These are phyloP conservation scores for Primulina huaijiensis DNA, from an alignment of 257 asterid genomes.

Conservation along the genomic window DNA sequence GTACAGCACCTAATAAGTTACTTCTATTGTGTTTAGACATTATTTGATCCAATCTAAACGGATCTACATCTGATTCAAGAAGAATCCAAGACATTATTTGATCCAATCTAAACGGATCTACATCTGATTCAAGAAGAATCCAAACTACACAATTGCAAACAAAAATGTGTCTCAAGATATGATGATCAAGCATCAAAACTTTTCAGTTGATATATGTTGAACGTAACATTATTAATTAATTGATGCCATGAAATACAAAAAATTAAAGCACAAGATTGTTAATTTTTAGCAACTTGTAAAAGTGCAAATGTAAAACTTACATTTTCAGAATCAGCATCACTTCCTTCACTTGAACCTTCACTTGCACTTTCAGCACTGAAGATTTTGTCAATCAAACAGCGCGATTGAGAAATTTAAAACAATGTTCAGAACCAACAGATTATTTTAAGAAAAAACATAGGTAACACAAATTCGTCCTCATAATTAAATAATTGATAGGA, in stretches of 20 bases:
- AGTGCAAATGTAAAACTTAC: slow-evolving; percentile 43
- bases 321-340: slow-evolving; percentile 78
- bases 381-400: slow-evolving; percentile 25
- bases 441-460: background rate
- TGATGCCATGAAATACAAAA: slow-evolving; percentile 9
- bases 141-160: background rate
- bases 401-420: slow-evolving; percentile 10
- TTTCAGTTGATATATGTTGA: background rate
- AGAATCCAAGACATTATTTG: background rate
- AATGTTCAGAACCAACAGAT: background rate
- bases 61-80: background rate
- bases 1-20: background rate
- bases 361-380: slow-evolving; percentile 86
- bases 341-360: slow-evolving; percentile 90
- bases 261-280: background rate
- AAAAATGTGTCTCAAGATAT: background rate
- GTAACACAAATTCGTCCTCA: background rate
- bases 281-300: slow-evolving; percentile 1
- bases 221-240: slow-evolving; percentile 9
- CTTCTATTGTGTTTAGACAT: background rate
- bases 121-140: background rate
- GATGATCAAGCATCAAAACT: background rate
- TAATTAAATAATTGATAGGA: slow-evolving; percentile 4
- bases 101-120: background rate
- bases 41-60: background rate